These are phyloP conservation scores for Podospora conica DNA, from an alignment of 495 filamentous ascomycete species.

Conservation along the genomic window DNA sequence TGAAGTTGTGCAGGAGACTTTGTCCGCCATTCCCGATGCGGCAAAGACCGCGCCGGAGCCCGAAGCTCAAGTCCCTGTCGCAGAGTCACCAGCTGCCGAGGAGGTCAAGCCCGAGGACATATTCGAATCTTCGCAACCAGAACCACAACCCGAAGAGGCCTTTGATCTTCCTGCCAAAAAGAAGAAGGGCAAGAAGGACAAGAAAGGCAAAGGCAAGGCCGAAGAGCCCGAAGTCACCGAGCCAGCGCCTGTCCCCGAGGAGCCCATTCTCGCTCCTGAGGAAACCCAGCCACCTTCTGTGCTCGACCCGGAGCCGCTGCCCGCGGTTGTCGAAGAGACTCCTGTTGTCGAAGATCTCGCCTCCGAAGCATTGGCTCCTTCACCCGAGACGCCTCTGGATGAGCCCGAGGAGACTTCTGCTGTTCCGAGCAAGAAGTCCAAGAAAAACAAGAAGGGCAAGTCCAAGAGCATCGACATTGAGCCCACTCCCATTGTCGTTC, in stretches of 20 bases:
- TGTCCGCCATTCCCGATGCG: background rate
- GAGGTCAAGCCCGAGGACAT: background rate
- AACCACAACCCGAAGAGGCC: constrained; percentile 16
- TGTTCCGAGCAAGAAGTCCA: constrained; percentile 22
- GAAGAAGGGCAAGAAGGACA: constrained; percentile 23
- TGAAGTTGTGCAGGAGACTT: background rate
- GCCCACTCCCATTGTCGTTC: background rate
- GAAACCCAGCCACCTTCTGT: background rate
- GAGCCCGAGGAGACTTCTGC: constrained; percentile 6
- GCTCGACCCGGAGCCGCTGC: background rate
- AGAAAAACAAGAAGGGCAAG: constrained; percentile 33
- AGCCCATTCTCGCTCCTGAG: background rate
- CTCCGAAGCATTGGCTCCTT: background rate
- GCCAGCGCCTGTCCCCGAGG: constrained; percentile 9
- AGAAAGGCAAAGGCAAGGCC: constrained; percentile 22
- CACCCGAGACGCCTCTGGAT: background rate
- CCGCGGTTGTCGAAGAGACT: background rate
- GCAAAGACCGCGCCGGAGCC: background rate
- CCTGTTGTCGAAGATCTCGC: background rate
- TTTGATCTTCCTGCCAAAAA: constrained; percentile 13
- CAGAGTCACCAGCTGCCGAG: background rate
- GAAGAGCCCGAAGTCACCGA: constrained; percentile 16
- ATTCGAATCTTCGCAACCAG: constrained; percentile 12
- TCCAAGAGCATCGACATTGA: constrained; percentile 13
- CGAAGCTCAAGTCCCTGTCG: background rate